Evolutionary conservation across 2,329 filamentous ascomycete species (phyloP).

Genomic region (Dothistroma pini): DNA sequence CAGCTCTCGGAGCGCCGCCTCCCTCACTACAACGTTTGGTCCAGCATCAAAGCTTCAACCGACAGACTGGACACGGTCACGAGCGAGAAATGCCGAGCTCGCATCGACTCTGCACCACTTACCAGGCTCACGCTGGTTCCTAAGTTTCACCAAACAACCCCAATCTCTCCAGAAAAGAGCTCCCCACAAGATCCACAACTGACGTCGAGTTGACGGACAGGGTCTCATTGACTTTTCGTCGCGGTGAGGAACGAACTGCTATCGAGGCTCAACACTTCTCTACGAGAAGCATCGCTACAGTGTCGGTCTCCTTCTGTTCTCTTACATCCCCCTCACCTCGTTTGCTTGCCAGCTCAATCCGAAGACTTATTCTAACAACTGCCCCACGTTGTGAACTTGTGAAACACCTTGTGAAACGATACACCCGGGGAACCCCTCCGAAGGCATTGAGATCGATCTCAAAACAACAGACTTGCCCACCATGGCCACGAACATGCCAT

Average conservation of each 20-base stretch:
- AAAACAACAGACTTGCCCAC: constrained; percentile 5
- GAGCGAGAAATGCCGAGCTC: background rate
- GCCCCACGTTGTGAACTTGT: background rate
- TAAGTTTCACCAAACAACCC: background rate
- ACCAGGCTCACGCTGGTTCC: background rate
- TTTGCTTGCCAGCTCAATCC: background rate
- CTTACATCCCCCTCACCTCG: background rate
- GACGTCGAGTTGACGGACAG: constrained; percentile 1
- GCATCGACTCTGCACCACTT: background rate
- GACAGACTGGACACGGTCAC: background rate
- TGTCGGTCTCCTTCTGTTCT: background rate
- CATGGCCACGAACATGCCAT: constrained; percentile 27
- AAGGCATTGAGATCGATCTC: constrained; percentile 3
- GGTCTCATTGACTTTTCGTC: background rate
- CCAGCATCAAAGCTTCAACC: too few species aligned
- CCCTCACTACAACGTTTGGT: too few species aligned
- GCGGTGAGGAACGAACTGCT: constrained; percentile 1
- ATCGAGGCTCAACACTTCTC: constrained; percentile 1
- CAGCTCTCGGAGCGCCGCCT: too few species aligned
- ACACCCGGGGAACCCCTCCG: constrained; percentile 7
- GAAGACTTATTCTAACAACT: background rate
- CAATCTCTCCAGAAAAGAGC: background rate
- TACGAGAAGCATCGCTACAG: background rate
- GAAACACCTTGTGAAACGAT: background rate
- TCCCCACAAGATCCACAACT: background rate